Evolutionary conservation across 2,329 filamentous ascomycete genomes (phyloP), one percentile per base, ranked within the genome.

Genomic region (Aureobasidium zeae): DNA sequence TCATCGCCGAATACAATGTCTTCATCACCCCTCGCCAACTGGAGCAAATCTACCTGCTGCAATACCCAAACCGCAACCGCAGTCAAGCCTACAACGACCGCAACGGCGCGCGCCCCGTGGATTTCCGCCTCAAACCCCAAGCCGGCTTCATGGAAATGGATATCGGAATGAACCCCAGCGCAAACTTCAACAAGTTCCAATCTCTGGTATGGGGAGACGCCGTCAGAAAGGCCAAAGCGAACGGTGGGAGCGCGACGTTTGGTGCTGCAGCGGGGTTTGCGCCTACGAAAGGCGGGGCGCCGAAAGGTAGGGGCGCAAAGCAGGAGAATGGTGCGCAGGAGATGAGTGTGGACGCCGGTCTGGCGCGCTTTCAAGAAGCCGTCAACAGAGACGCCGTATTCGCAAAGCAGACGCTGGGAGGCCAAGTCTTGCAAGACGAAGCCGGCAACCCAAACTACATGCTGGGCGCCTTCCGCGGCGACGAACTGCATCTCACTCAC

Each of bases 61-160:
- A 96, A 67, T 93, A 94, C 63, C 82, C 88, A 19, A 88, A 88
- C 64, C 83, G 85, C 50, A 71, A 72, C 28, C 70, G 77, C 46
- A 70, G 75, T 29, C 73, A 81, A 50, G 71, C 76, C 5, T 82
- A 83, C 63, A 74, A 74, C 44, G 71, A 76, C 16, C 58, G 64
- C 10, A 64, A 67, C 41, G 65, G 67, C 12, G 70, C 74, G 21
- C 70, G 72, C 44, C 83, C 89, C 9, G 69, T 76, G 12, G 78
- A 83, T 54, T 70, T 96, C 55, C 86, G 89, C 52, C 69, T 94
- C 60, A 98, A 96, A 68, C 75, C 81, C 11, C 68, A 74, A 45
- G 77, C 84, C 0, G 88, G 88, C 45, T 84, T 95, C 66, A 71
- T 95, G 45, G 91, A 98, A 65, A 72, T 96, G 41, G 91, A 98